phyloP scores from a whole-genome alignment of 2,329 filamentous ascomycete species.

The Diplodia scrobiculata region DNA sequence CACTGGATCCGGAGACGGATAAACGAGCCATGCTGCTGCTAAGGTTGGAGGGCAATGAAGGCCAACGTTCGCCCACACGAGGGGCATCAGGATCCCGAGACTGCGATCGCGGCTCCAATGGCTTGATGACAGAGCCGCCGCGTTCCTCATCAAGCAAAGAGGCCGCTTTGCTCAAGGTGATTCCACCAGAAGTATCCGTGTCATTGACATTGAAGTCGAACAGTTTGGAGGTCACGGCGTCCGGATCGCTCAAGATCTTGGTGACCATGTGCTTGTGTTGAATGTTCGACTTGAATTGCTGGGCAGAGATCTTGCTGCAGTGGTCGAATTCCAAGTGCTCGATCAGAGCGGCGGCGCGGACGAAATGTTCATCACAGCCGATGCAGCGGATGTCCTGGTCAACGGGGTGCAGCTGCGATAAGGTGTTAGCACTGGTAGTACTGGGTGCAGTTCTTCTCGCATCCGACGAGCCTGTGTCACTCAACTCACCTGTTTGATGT shows the following conservation, averaged over 20 bases:
- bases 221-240: neutral
- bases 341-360: constrained; percentile 53
- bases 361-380: constrained; percentile 56
- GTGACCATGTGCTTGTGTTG: constrained; percentile 55
- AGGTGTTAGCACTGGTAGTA: constrained; percentile 3
- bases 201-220: constrained; percentile 30
- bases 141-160: constrained; percentile 1
- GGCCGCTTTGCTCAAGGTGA: neutral
- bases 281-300: constrained; percentile 53
- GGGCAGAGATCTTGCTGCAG: constrained; percentile 50
- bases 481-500: constrained; percentile 54
- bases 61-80: constrained; percentile 13
- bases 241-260: constrained; percentile 37
- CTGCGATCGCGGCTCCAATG: constrained; percentile 4
- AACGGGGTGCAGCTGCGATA: constrained; percentile 51
- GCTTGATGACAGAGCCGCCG: constrained; percentile 1
- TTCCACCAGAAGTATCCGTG: neutral
- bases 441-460: neutral
- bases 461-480: too few relatives aligned
- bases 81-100: neutral
- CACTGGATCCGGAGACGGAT: neutral
- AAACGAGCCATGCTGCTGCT: neutral
- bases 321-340: constrained; percentile 58
- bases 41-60: neutral
- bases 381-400: constrained; percentile 56